Base-by-base conservation (phyloP, 1,284 basidiomycete species). In the Pseudozyma thailandica region DNA sequence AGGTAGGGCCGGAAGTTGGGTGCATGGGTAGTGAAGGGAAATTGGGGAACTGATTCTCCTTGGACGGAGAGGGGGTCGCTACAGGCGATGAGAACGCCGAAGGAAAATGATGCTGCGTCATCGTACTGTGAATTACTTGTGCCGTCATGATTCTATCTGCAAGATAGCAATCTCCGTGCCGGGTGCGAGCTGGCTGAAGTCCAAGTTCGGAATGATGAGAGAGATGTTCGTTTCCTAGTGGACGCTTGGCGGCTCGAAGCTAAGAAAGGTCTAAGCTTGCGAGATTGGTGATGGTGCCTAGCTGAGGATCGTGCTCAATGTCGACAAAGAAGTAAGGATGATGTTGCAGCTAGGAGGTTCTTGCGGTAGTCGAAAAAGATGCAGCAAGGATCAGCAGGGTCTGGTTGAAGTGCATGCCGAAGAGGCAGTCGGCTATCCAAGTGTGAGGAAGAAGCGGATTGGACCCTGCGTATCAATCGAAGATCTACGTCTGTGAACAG, bases 21-120 rank as follows among this genome's bases (percentile, higher is more conserved):
- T 47, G 58, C 27, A 27, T 16, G 12, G 49, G 26, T 16, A 44
- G 46, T 2, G 46, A 21, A 6, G 58, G 51, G 21, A 69, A 53
- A 3, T 23, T 4, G 1, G 49, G 41, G 28, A 62, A 48, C 23
- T 54, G 49, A 15, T 50, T 57, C 38, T 69, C 65, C 44, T 54
- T 61, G 31, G 65, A 50, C 6, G 65, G 65, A 15, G 68, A 66
- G 21, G 69, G 63, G 2, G 69, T 66, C 1, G 63, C 44, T 8
- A 48, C 37, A 1, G 69, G 59, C 39, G 69, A 72, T 12, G 63
- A 52, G 21, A 66, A 66, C 18, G 59, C 49, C 16, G 69, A 51
- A 18, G 69, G 59, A 23, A 72, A 72, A 20, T 42, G 49, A 46
- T 72, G 62, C 13, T 65, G 62, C 21, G 69, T 35, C 58, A 62